Base-by-base conservation (phyloP, 208 protist species). In the Leishmania tarentolae region DNA sequence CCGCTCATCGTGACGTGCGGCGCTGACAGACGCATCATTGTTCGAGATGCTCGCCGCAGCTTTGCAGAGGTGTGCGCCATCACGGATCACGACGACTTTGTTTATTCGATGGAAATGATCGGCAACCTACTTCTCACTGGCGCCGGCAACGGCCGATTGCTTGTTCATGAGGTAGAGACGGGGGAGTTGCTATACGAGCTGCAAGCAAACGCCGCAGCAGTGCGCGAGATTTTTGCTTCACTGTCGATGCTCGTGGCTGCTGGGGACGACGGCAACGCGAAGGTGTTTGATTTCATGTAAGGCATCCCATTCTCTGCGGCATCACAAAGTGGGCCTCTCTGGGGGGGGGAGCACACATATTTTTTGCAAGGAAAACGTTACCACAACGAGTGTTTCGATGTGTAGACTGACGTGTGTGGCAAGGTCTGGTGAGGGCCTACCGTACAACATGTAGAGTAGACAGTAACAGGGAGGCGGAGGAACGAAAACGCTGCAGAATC, bases 221-320 rank as follows among this genome's bases (percentile, higher is more conserved):
- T 98, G 50, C 92, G 93, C 0, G 91, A 94, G 57, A 95, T 97
- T 37, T 90, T 82, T 72, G 87, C 93, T 0, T 85, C 73, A 0
- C 86, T 86, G 3, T 56, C 66, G 17, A 82, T 87, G 78, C 76
- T 96, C 6, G 87, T 95, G 8, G 82, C 88, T 24, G 89, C 93
- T 1, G 93, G 95, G 15, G 95, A 98, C 83, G 95, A 98, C 80
- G 94, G 94, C 24, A 96, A 96, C 4, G 93, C 94, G 0, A 88
- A 90, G 50, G 92, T 97, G 6, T 97, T 94, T 81, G 81, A 89
- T 31, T 91, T 83, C 40, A 78, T 72, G 78, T 82, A 79, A 57
- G 42, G 24, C 13, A 19, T 19, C 19, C 5, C 4, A 13, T 61
- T 24, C 6, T 46, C 17, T n/a, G 31, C 66, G 21, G 4, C 37